Evolutionary conservation across 2,329 filamentous ascomycete species (phyloP), one percentile per base, ranked within the genome.

Genomic region (Pseudocercospora vitis): DNA sequence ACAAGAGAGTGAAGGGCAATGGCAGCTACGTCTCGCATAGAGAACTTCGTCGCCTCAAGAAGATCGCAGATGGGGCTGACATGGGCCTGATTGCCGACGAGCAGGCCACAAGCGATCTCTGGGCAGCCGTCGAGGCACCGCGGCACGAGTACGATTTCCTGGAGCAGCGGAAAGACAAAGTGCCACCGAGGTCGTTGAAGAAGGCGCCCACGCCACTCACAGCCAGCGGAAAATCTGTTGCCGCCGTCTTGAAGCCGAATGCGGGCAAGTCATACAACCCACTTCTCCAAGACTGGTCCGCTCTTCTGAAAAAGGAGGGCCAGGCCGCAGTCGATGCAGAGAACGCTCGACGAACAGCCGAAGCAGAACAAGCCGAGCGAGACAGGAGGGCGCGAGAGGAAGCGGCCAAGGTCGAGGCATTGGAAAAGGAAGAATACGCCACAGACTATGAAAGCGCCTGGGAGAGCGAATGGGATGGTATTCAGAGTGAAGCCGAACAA

Each of bases 231-330:
- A 95, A 92, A 70, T 72, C 81, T 0, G 78, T 95, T 7, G 88
- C 89, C 1, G 85, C 91, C 2, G 87, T 99, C 0, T 79, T 81
- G 57, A 88, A 85, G 66, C 94, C 94, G 1, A 81, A 84, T 5
- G 89, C 86, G 12, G 91, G 89, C 55, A 89, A 86, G 71, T 95
- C 89, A 64, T 99, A 99, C 76, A 99, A 99, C 70, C 94, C 94
- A 0, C 77, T 83, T 4, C 95, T 95, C 63, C 81, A 84, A 59
- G 91, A 96, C 59, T 99, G 95, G 80, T 86, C 91, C 64, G 79
- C 82, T 7, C 82, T 92, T 12, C 76, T 96, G 39, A 79, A 81
- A 16, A 78, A 82, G 35, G 89, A 95, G 71, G 88, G 89, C 40
- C 81, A 85, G 52, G 89, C 88, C 72, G 91, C 87, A 11, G 77